Evolutionary conservation across 176 grass and related monocot genomes (phyloP).

Genomic region (Calamus simplicifolius): DNA sequence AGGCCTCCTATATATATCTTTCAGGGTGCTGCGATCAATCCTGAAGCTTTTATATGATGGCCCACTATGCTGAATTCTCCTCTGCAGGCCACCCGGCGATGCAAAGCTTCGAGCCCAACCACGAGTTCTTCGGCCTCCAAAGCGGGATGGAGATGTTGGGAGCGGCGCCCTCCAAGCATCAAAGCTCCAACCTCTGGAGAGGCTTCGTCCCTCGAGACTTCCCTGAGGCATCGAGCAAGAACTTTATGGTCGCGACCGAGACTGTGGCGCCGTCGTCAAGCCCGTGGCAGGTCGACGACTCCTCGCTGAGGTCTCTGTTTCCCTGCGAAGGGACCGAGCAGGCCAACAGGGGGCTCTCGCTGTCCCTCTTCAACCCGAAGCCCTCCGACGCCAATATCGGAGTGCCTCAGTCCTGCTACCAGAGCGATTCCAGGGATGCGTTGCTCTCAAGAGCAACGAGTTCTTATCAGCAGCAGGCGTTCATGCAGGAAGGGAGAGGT

Average conservation of each 20-base stretch:
- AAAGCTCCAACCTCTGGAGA: conserved; percentile 17
- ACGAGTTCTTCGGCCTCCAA: conserved; percentile 18
- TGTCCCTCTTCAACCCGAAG: conserved; percentile 1
- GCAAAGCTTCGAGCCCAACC: conserved; percentile 8
- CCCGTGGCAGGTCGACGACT: conserved; percentile 5
- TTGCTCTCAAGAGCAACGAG: neutral
- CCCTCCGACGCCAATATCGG: neutral
- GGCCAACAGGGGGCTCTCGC: neutral
- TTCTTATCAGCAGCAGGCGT: conserved; percentile 1
- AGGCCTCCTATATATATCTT: neutral
- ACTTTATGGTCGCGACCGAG: conserved; percentile 1
- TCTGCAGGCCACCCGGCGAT: conserved; percentile 2
- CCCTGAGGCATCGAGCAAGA: conserved; percentile 17
- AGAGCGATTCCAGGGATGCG: neutral
- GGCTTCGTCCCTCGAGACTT: conserved; percentile 11
- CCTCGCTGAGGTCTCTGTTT: neutral
- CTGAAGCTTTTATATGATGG: neutral
- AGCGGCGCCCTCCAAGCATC: neutral
- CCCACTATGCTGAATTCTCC: neutral
- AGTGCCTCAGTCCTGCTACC: neutral
- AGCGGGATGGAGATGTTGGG: conserved; percentile 7
- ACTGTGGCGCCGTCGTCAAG: neutral
- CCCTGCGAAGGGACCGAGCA: too few relatives aligned
- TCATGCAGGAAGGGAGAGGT: neutral
- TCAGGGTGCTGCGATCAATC: neutral